These are phyloP conservation scores for Golubevia pallescens DNA, from an alignment of 1,284 basidiomycete genomes.

Conservation along the genomic window DNA sequence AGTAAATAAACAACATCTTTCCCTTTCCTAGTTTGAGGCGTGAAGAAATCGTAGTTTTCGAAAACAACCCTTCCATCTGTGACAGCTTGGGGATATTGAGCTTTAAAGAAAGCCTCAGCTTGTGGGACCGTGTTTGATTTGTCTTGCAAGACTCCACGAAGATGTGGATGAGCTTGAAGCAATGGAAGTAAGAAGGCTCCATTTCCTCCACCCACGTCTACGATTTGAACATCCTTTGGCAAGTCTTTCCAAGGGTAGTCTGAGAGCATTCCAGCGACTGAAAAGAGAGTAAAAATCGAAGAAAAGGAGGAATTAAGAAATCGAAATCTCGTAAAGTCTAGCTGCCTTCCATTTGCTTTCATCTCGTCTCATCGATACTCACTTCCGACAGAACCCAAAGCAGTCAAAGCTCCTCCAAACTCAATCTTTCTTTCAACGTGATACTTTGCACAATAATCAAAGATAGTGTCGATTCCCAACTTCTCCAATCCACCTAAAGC, in stretches of 20 bases:
- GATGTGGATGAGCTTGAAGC: background rate
- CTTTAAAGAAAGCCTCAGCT: background rate
- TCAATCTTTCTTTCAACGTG: no score
- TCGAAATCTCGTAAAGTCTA: no score
- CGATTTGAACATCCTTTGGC: background rate
- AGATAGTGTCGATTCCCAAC: no score
- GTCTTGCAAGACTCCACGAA: background rate
- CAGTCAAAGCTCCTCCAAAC: no score
- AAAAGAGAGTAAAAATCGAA: no score
- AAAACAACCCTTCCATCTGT: background rate
- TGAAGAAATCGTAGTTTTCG: slow-evolving; percentile 67
- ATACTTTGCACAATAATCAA: no score
- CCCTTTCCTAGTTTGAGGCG: slow-evolving; percentile 65
- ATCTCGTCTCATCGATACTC: no score
- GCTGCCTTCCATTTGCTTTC: no score
- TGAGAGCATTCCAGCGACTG: background rate
- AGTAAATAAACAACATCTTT: slow-evolving; percentile 67
- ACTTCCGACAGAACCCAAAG: no score
- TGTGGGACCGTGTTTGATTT: background rate
- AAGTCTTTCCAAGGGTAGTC: background rate
- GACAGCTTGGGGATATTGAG: background rate
- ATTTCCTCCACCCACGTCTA: background rate
- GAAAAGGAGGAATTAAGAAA: no score
- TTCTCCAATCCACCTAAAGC: no score
- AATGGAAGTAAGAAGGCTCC: background rate